Conservation (phyloP, 257 asterid species). For the Nicotiana tomentosiformis region DNA sequence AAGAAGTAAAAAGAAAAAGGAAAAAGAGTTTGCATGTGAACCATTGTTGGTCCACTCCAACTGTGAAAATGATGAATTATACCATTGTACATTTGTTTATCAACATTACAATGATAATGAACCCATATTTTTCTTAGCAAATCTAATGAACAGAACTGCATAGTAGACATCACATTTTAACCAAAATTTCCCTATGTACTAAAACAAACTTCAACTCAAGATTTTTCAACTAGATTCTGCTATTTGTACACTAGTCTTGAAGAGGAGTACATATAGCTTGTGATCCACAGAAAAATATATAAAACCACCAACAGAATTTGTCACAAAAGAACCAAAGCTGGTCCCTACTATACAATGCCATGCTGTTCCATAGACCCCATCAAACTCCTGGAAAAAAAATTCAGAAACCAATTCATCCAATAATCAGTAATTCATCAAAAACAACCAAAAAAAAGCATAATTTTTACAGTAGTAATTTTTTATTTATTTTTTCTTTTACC, state of each 20-base stretch:
- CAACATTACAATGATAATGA: no score
- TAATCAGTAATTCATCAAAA: not conserved
- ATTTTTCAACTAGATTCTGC: not conserved
- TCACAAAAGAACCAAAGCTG: constrained; percentile 35
- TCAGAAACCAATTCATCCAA: not conserved
- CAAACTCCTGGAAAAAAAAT: constrained; percentile 22
- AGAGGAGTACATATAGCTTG: constrained; percentile 26
- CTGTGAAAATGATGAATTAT: no score
- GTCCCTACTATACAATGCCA: constrained; percentile 40
- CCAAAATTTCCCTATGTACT: not conserved
- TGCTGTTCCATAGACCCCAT: constrained; percentile 34
- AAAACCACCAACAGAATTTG: constrained; percentile 33
- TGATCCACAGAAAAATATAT: constrained; percentile 35
- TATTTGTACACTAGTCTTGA: constrained; percentile 24
- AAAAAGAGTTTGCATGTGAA: no score
- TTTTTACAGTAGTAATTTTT: not conserved
- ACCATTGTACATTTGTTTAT: no score
- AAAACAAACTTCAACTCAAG: not conserved
- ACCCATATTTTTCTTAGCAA: not conserved
- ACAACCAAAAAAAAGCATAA: not conserved
- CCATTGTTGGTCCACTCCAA: no score
- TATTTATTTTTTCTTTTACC: constrained; percentile 26
- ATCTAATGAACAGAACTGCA: not conserved
- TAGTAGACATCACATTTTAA: not conserved
- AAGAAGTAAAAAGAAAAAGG: no score